Evolutionary conservation across 2,329 filamentous ascomycete species (phyloP).

Genomic region (Leptoxyphium fumago): DNA sequence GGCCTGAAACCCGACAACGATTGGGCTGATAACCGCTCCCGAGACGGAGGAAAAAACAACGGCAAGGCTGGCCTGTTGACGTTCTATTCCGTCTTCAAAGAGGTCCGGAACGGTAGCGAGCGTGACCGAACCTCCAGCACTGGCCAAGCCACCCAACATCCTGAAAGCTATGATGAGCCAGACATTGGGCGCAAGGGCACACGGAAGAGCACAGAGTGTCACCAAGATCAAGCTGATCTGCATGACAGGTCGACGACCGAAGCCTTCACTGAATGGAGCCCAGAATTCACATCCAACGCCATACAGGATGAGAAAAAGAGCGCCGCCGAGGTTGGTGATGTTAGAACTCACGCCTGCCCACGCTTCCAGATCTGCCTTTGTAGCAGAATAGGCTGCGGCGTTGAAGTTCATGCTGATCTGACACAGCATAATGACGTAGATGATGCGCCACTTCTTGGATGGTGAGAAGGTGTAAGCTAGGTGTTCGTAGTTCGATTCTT

Average conservation of each 20-base stretch:
- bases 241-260: slow-evolving; percentile 62
- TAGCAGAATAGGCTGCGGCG: slow-evolving; percentile 37
- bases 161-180: slow-evolving; percentile 29
- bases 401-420: slow-evolving; percentile 42
- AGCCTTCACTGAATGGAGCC: slow-evolving; percentile 77
- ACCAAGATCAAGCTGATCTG: slow-evolving; percentile 60
- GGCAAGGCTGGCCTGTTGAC: slow-evolving; percentile 38
- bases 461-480: slow-evolving; percentile 32
- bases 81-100: slow-evolving; percentile 38
- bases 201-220: slow-evolving; percentile 60
- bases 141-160: slow-evolving; percentile 37
- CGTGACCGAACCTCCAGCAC: slow-evolving; percentile 45
- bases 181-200: slow-evolving; percentile 28
- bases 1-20: slow-evolving; percentile 19
- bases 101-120: slow-evolving; percentile 51
- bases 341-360: slow-evolving; percentile 56
- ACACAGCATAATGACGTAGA: slow-evolving; percentile 31
- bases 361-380: slow-evolving; percentile 42
- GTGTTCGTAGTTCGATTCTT: not conserved
- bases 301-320: slow-evolving; percentile 65
- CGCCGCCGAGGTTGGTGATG: slow-evolving; percentile 56
- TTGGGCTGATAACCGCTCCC: slow-evolving; percentile 19
- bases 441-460: slow-evolving; percentile 37
- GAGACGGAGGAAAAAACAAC: slow-evolving; percentile 30
- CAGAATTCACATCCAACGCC: slow-evolving; percentile 79